Base-by-base conservation (phyloP, 2,329 filamentous ascomycete genomes). In the Trichoderma sp. region DNA sequence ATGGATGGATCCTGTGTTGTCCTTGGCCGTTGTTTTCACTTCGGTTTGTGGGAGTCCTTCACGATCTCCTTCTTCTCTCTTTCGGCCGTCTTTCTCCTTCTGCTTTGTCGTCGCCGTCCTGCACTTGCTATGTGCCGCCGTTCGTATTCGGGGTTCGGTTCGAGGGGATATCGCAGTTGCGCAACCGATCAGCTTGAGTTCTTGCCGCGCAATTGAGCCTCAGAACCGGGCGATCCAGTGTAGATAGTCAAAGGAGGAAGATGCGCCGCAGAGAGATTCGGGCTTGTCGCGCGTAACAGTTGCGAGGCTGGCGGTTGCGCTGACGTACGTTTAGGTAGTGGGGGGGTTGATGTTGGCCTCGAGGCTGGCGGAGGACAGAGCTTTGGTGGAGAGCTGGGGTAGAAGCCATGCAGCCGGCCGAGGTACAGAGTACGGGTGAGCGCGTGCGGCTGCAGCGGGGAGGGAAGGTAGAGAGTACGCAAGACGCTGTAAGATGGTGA, bases 301-400 rank as follows among this genome's bases (percentile, higher is more conserved):
- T 51, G 47, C 52, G 48, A 61, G 47, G 65, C 41, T 55, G 30
- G 52, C 61, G 52, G 44, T 66, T 67, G 70, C 72, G 74, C 74
- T 76, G 75, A 77, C 75, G 75, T 76, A 76, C 71, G 61, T 64
- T 63, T 63, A 48, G 55, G 60, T 67, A 65, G 52, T 55, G 54
- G 65, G 52, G 61, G 47, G 28, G 21, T 24, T 24, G 19, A 50
- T 41, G 54, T 51, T 58, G 52, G 30, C 30, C 9, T 30, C 30
- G 30, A 30, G 7, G 30, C 2, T 30, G 30, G 7, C 1, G 28
- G 30, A 61, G 50, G 56, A 41, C 50, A 56, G 51, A 56, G 63
- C 57, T 61, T 55, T 65, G 63, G 64, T 66, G 64, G 64, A 57
- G 64, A 62, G 48, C 55, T 65, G 39, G 41, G 24, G 28, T 39